Evolutionary conservation across 2,329 filamentous ascomycete species (phyloP), one percentile per base, ranked within the genome.

Genomic region (Aureobasidium sp.): DNA sequence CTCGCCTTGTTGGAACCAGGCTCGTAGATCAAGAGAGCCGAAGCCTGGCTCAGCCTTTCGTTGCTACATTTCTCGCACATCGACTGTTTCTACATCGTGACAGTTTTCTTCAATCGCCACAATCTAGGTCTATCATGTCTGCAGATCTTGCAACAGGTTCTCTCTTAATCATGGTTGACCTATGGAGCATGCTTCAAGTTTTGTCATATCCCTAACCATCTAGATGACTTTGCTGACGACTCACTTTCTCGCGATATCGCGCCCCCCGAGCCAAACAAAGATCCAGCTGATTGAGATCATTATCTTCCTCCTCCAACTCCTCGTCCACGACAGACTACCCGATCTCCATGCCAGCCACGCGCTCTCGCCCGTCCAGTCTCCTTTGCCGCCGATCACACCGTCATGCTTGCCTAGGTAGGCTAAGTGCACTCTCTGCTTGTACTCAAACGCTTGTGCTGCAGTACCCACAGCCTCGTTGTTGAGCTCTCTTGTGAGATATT

Each of bases 281-380:
- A 68, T n/a, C 69, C 70, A 72, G 60, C 66, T 70, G 22, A 71
- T 68, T 9, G 64, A 65, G 42, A 72, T 72, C 69, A 71, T 71
- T 8, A 69, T 29, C 62, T 66, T 71, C 36, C 68, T 56, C 25
- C 71, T 64, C 70, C 70, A 72, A 36, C 67, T 70, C 39, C 69
- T 60, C 8, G 69, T 68, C 70, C 70, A 72, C 15, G 65, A 63
- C 47, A 70, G 64, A 56, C 66, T 73, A 0, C 74, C 74, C 51
- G 70, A 72, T 52, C 76, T 68, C 77, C 77, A 79, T 0, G 76
- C 76, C 41, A 78, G 39, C 77, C 77, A 79, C 3, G 77, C 77
- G 25, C 68, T 67, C 9, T 70, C 64, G 0, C 76, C 77, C 8
- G 75, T 78, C 74, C 74, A 78, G 20, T 75, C 70, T 6, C 71